These are phyloP conservation scores for Microsporum canis DNA, from an alignment of 2,329 filamentous ascomycete species.

Conservation along the genomic window DNA sequence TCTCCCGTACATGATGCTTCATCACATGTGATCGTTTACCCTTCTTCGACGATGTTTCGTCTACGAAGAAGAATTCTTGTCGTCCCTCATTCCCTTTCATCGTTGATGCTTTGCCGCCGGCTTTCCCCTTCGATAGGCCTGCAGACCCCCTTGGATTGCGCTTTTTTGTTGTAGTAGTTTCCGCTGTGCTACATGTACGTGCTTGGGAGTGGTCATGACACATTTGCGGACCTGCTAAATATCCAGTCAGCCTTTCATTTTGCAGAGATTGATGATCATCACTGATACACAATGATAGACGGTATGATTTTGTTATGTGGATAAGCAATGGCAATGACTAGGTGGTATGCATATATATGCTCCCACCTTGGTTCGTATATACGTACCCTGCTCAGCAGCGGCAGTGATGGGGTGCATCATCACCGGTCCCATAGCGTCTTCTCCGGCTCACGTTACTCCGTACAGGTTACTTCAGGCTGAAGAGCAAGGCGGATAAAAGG, in stretches of 20 bases:
- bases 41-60: constrained; percentile 30
- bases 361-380: neutral
- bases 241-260: neutral
- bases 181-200: neutral
- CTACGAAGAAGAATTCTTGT: constrained; percentile 30
- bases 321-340: neutral
- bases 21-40: constrained; percentile 36
- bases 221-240: neutral
- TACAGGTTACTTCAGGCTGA: neutral
- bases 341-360: neutral
- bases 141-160: neutral
- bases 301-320: neutral
- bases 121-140: neutral
- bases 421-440: neutral
- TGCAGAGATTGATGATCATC: neutral
- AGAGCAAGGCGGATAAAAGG: neutral
- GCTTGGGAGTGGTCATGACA: neutral
- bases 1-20: constrained; percentile 35
- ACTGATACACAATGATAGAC: neutral
- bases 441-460: neutral
- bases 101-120: neutral
- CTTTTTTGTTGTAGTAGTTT: neutral
- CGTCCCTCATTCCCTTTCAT: neutral
- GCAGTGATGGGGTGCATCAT: neutral
- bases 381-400: neutral